Base-by-base conservation (phyloP, 139 green algal genomes). In the Coccomyxa sp. region DNA sequence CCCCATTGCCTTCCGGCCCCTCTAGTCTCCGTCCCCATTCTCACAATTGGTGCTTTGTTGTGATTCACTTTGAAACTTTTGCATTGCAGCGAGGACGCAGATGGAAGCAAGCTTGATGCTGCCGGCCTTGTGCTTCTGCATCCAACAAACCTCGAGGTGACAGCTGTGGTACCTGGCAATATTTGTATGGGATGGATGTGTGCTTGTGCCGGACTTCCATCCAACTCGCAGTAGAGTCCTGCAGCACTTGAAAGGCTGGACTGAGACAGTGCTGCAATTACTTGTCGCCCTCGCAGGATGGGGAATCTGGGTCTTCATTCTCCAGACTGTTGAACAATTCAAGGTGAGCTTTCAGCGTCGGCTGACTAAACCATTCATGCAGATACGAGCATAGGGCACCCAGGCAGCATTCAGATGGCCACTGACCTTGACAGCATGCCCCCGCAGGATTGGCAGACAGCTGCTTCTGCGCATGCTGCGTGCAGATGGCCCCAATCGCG, bases 401-500 rank as follows among this genome's bases (percentile, higher is more conserved):
- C 18, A 12, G 27, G 68, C 27, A 39, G 68, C 68, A 73, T 73
- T 39, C 27, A 73, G 68, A 39, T 24, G 9, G 9, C 9, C 27
- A 34, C 12, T 36, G 9, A 39, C 9, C 27, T 9, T 9, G 12
- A 7, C 33, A 4, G 0, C 34, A 29, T 80, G 39, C 31, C 39
- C 69, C 40, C 86, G 84, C 69, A 84, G 82, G 69, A 78, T 97
- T 38, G 90, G 89, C 4, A 74, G 92, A 29, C 83, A 82, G 41
- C 88, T 95, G 55, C 86, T 97, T 73, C 82, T 89, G 35, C 86
- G 85, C 38, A 86, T 97, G 81, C 80, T 95, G 84, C 78, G 91
- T 27, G 83, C 83, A 0, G 79, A 88, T 79, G 83, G 86, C 35
- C 73, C 81, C 58, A 94, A 93, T 81, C 80, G 86, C 41, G 85